Conservation (phyloP, 31 red algal species). For the Bonnemaisonia californica region DNA sequence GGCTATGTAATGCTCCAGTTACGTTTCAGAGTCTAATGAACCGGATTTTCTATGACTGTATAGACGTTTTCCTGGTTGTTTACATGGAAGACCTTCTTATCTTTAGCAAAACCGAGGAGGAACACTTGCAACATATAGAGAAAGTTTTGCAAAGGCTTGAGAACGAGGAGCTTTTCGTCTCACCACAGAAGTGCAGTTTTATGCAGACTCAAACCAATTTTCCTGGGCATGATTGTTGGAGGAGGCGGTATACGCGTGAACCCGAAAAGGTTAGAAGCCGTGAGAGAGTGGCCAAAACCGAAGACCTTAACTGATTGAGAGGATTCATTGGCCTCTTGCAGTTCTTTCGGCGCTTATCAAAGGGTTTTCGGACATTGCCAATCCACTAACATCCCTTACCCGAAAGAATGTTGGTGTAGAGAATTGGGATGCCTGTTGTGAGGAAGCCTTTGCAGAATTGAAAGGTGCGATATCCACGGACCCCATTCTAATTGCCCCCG, state of each 20-base stretch:
- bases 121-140: neutral
- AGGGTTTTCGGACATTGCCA: neutral
- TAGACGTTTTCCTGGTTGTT: neutral
- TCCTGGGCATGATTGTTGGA: neutral
- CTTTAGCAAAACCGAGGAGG: neutral
- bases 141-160: neutral
- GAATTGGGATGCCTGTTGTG: neutral
- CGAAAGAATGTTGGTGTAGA: neutral
- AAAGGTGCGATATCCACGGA: neutral
- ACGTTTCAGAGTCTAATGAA: constrained; percentile 18
- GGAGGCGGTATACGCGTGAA: neutral
- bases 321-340: neutral
- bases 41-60: neutral
- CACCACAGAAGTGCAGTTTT: neutral
- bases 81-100: neutral
- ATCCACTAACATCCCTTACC: constrained; percentile 17
- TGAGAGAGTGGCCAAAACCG: neutral
- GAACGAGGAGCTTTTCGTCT: neutral
- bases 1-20: constrained; percentile 4
- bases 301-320: neutral
- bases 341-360: constrained; percentile 12
- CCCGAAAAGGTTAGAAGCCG: neutral
- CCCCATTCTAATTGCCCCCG: constrained; percentile 2
- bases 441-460: constrained; percentile 2
- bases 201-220: neutral